Evolutionary conservation across 495 filamentous ascomycete genomes (phyloP).

Genomic region (Aspergillus panamensis): DNA sequence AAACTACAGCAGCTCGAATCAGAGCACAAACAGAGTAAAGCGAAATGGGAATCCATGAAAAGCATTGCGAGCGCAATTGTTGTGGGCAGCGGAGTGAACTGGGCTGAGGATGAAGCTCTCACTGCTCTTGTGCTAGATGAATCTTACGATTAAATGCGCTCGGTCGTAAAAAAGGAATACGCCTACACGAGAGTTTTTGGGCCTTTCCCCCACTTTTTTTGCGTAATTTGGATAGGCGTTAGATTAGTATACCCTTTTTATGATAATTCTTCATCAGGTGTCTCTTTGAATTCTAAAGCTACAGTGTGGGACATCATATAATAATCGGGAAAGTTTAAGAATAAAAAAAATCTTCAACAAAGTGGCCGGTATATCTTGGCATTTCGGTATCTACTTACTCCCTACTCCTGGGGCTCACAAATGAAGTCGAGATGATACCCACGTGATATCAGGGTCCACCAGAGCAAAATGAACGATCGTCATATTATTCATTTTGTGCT

Average conservation of each 20-base stretch:
- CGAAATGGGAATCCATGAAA: slow-evolving; percentile 71
- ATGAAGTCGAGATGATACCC: slow-evolving; percentile 11
- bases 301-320: too few species aligned
- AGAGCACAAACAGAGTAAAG: slow-evolving; percentile 53
- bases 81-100: slow-evolving; percentile 80
- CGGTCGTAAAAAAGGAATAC: too few species aligned
- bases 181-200: slow-evolving; percentile 5
- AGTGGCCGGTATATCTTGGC: too few species aligned
- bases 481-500: slow-evolving; percentile 7
- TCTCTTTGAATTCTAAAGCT: neutral
- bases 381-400: too few species aligned
- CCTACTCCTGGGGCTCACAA: too few species aligned
- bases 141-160: slow-evolving; percentile 52
- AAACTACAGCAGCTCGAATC: slow-evolving; percentile 55
- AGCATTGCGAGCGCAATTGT: slow-evolving; percentile 68
- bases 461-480: slow-evolving; percentile 13
- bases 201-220: neutral
- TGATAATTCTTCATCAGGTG: neutral
- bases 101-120: slow-evolving; percentile 68
- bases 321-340: too few species aligned
- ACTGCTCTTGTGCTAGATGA: slow-evolving; percentile 72
- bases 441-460: slow-evolving; percentile 28
- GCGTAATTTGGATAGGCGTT: slow-evolving; percentile 19
- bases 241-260: slow-evolving; percentile 1
- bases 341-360: too few species aligned